Evolutionary conservation across 495 filamentous ascomycete species (phyloP), one percentile per base, ranked within the genome.

Genomic region (Tuber indicum): DNA sequence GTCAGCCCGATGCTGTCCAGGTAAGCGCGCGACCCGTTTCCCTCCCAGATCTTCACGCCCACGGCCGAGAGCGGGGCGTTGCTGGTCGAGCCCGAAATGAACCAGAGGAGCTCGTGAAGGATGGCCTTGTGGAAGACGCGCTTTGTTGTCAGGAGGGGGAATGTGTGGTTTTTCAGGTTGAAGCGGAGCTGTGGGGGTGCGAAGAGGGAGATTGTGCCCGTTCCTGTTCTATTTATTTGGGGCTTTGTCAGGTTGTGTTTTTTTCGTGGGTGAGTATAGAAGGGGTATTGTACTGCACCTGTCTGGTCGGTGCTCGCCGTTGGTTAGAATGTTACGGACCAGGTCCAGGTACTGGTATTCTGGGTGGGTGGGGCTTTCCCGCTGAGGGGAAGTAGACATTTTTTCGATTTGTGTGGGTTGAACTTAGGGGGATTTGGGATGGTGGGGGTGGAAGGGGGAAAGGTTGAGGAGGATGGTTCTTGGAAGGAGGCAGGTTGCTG

Each of bases 1-100:
- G 87, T 85, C 17, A 98, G 88, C 9, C 95, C 94, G 21, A 95
- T 87, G 74, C 86, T 89, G 85, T 99, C 95, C 66, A 99, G 92
- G 85, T 89, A 97, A 77, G 88, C 91, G 82, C 96, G 95, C 74
- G 90, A 92, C 75, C 95, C 96, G 84, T 99, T 98, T 83, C 93
- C 93, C 85, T 99, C 96, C 96, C 96, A 99, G 86, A 99, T 98
- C 84, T 96, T 97, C 81, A 98, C 89, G 19, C 93, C 93, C 17
- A 91, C 89, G 16, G 88, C 88, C 70, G 89, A 90, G 39, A 98
- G 91, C 0, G 93, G 86, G 5, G 88, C 81, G 0, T 92, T 92
- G 6, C 93, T 94, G 2, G 96, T 98, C 76, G 85, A 88, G 83
- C 93, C 94, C 44, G 88, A 87, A 82, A 99, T 90, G 86, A 99